phyloP scores from a whole-genome alignment of 192 early-diverging fungal species.

The Coemansia sp. region DNA sequence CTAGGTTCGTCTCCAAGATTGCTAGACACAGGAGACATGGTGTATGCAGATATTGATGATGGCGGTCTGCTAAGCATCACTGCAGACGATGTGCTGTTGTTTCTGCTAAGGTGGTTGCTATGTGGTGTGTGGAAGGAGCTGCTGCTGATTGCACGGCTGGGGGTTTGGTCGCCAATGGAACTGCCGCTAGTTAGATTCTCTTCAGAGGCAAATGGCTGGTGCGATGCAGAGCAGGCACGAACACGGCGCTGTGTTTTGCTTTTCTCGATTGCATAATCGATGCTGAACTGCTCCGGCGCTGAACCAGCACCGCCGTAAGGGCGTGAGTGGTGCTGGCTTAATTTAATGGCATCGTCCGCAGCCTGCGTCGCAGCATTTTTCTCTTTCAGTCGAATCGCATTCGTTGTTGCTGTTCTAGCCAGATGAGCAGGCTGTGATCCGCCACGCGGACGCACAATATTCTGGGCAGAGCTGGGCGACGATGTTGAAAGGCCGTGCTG shows the following conservation, averaged over 20 bases:
- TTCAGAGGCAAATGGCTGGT: conserved; percentile 19
- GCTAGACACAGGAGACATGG: conserved; percentile 52
- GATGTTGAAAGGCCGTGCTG: conserved; percentile 10
- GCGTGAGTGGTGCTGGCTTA: background rate
- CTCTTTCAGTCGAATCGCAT: conserved; percentile 52
- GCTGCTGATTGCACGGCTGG: conserved; percentile 12
- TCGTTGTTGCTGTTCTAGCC: conserved; percentile 48
- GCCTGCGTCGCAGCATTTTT: conserved; percentile 11
- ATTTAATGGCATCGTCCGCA: background rate
- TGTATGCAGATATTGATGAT: conserved; percentile 50
- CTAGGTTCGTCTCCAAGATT: conserved; percentile 36
- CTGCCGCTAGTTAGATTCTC: conserved; percentile 11
- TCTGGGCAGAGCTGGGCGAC: conserved; percentile 11
- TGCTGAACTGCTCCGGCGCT: conserved; percentile 39
- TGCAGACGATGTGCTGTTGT: conserved; percentile 12
- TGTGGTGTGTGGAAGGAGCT: conserved; percentile 7
- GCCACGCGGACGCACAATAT: conserved; percentile 35
- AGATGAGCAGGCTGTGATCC: conserved; percentile 49
- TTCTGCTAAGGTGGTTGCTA: conserved; percentile 12
- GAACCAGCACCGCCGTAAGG: conserved; percentile 30
- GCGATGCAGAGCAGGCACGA: conserved; percentile 40
- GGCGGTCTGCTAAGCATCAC: conserved; percentile 29
- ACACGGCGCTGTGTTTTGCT: conserved; percentile 23
- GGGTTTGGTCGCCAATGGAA: conserved; percentile 9
- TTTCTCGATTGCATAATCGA: conserved; percentile 28